Conservation (phyloP, 257 asterid species). For the Penstemon barbatus region DNA sequence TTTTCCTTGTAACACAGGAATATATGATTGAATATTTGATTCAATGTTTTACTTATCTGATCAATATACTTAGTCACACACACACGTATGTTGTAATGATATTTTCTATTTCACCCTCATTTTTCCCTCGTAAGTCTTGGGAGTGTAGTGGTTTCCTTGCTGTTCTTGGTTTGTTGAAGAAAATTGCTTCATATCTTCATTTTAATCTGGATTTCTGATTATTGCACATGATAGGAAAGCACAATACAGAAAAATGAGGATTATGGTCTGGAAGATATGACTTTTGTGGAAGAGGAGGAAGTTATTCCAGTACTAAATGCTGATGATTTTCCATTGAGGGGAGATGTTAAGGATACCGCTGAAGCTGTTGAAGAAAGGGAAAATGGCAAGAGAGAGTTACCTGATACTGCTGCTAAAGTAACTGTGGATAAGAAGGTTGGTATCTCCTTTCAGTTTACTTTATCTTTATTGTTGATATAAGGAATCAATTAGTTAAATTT, state of each 20-base stretch:
- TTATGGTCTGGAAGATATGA: constrained; percentile 72
- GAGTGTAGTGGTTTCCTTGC: background rate
- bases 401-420: constrained; percentile 59
- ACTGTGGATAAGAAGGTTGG: constrained; percentile 65
- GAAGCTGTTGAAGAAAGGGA: constrained; percentile 45
- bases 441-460: constrained; percentile 18
- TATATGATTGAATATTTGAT: background rate
- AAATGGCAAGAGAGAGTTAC: constrained; percentile 60
- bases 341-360: constrained; percentile 38
- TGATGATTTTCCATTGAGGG: constrained; percentile 33
- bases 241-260: constrained; percentile 36
- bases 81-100: background rate
- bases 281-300: constrained; percentile 69
- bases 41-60: background rate
- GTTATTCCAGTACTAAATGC: constrained; percentile 47
- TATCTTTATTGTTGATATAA: background rate
- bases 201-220: constrained; percentile 7
- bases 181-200: constrained; percentile 19
- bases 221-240: constrained; percentile 51
- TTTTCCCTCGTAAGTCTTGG: constrained; percentile 1
- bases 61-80: background rate
- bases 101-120: background rate
- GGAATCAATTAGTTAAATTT: too few relatives aligned
- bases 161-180: constrained; percentile 3
- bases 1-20: background rate